Evolutionary conservation across 2,329 filamentous ascomycete species (phyloP), one percentile per base, ranked within the genome.

Genomic region (Cadophora sp.): DNA sequence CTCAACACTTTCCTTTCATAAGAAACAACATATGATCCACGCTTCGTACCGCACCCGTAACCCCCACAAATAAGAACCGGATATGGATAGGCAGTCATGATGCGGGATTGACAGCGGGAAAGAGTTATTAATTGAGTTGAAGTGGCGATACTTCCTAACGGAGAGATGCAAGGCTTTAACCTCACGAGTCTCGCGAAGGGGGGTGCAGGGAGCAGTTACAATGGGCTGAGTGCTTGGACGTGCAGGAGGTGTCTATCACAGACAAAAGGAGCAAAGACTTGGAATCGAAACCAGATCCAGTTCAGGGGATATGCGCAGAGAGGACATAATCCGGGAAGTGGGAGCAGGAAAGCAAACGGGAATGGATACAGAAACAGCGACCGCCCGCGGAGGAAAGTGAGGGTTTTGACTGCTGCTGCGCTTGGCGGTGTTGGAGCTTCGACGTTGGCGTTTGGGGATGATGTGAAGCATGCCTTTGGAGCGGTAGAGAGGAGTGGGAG

Each of bases 401-500:
- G 46, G 11, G 62, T 74, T 0, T 29, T 76, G 16, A 22, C 73
- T 59, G 69, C 73, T 60, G 69, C 73, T 31, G 71, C 73, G n/a
- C 65, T 69, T n/a, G 73, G 74, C 14, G 69, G 62, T 26, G 51
- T 77, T 43, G 74, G 73, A n/a, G 70, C 67, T 53, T 69, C 71
- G 12, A 72, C 72, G 26, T 75, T 88, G 31, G 84, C 85, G 26
- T 89, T 89, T 69, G 83, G 83, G 31, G 88, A 91, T 77, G 89
- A 97, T 73, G 89, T 93, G 72, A 92, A 91, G 79, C 89, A 92
- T 81, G 85, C 86, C 40, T 95, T 92, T 77, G 87, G 90, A 63
- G 92, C 92, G 12, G 87, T 87, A 1, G 90, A 93, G 81, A 87
- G 95, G 72, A 91, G 92, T 40, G 91, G 92, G 9, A 87, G 95